These are phyloP conservation scores for Penicillium steckii DNA, from an alignment of 495 filamentous ascomycete species.

Conservation along the genomic window DNA sequence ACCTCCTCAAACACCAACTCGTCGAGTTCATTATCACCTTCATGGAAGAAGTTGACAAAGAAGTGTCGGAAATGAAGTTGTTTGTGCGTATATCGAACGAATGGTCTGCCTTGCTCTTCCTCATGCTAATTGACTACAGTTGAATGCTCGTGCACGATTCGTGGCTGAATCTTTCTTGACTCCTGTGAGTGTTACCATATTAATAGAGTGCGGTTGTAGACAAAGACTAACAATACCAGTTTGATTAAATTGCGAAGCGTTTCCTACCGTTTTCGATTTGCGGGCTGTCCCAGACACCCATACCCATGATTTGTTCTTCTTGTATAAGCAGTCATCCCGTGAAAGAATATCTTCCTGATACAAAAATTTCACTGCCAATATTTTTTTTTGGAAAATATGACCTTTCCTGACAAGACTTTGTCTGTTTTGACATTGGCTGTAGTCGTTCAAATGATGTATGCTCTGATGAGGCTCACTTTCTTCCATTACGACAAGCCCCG, in stretches of 20 bases:
- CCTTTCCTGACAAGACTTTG: no score
- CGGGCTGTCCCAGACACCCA: neutral
- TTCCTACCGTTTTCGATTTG: conserved; percentile 5
- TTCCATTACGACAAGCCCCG: no score
- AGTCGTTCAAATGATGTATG: no score
- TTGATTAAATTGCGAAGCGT: conserved; percentile 35
- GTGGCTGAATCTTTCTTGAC: conserved; percentile 98
- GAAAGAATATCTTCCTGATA: conserved; percentile 40
- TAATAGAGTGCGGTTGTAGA: neutral
- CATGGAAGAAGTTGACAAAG: conserved; percentile 99
- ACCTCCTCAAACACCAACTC: conserved; percentile 97
- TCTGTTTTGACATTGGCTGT: no score
- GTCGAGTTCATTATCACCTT: conserved; percentile 99
- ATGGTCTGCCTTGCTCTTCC: conserved; percentile 15
- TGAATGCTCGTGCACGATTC: conserved; percentile 96
- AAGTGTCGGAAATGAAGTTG: conserved; percentile 99
- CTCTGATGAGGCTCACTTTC: no score
- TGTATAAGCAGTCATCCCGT: neutral
- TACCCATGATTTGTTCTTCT: neutral
- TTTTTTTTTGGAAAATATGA: no score
- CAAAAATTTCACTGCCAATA: no score
- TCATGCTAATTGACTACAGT: conserved; percentile 47
- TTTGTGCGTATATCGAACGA: conserved; percentile 65
- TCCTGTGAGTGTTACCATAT: conserved; percentile 60
- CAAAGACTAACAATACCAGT: conserved; percentile 23